phyloP scores from a whole-genome alignment of 2,329 filamentous ascomycete species.

The Zelopaecilomyces penicillatus region DNA sequence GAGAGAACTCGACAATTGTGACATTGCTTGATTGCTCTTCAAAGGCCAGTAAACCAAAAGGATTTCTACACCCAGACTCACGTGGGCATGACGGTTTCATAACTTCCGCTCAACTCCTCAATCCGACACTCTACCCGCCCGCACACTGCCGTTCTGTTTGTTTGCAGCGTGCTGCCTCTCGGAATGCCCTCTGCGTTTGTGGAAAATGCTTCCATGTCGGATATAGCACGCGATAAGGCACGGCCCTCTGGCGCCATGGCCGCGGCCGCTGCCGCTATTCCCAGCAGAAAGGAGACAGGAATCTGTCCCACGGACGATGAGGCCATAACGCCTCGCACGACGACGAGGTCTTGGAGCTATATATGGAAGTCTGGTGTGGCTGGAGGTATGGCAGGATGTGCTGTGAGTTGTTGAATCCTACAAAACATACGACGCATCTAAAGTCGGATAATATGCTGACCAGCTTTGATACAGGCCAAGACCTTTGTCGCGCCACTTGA shows the following conservation, averaged over 20 bases:
- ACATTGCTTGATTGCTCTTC: too few relatives aligned
- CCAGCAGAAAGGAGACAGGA: slow-evolving; percentile 26
- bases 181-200: slow-evolving; percentile 48
- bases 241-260: slow-evolving; percentile 18
- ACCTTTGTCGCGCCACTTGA: slow-evolving; percentile 92
- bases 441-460: slow-evolving; percentile 5
- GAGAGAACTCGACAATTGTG: too few relatives aligned
- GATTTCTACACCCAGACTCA: too few relatives aligned
- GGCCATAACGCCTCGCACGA: slow-evolving; percentile 32
- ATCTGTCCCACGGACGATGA: slow-evolving; percentile 45
- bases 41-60: too few relatives aligned
- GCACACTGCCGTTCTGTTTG: slow-evolving; percentile 7
- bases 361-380: slow-evolving; percentile 75
- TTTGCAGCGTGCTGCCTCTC: background rate
- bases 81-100: slow-evolving; percentile 7
- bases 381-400: slow-evolving; percentile 84
- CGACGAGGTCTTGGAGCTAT: slow-evolving; percentile 69
- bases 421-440: too few relatives aligned
- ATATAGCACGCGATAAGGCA: slow-evolving; percentile 31
- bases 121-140: slow-evolving; percentile 10
- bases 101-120: background rate
- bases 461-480: slow-evolving; percentile 58
- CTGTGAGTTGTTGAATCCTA: slow-evolving; percentile 49
- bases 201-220: slow-evolving; percentile 52
- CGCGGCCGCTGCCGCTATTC: slow-evolving; percentile 13